These are phyloP conservation scores for Tolypocladium endophyticum DNA, from an alignment of 2,329 filamentous ascomycete species.

Conservation along the genomic window DNA sequence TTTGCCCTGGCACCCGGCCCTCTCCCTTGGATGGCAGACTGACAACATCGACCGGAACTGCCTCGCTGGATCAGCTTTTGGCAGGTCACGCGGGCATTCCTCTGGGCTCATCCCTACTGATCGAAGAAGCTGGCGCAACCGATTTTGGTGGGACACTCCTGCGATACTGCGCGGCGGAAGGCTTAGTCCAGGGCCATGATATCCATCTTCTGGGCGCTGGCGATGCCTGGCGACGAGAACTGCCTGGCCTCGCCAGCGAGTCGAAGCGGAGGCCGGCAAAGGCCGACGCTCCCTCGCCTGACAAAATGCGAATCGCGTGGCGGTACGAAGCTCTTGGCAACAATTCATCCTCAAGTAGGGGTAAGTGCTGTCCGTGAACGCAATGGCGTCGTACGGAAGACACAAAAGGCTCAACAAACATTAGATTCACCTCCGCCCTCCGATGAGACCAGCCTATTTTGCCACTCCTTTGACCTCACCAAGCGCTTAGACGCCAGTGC, in stretches of 20 bases:
- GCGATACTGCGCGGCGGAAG: constrained; percentile 86
- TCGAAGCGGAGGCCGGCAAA: constrained; percentile 26
- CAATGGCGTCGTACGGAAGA: background rate
- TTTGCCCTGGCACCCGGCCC: constrained; percentile 52
- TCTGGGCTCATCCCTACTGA: constrained; percentile 67
- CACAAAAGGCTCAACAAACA: background rate
- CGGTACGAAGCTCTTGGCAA: constrained; percentile 77
- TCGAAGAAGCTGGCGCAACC: constrained; percentile 86
- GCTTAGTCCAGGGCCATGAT: constrained; percentile 79
- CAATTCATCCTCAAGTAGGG: constrained; percentile 17
- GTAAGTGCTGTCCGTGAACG: background rate
- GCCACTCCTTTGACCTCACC: constrained; percentile 62
- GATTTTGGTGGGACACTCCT: constrained; percentile 82
- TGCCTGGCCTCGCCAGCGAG: constrained; percentile 58
- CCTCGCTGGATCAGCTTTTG: constrained; percentile 73
- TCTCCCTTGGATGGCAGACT: constrained; percentile 81
- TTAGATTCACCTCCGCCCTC: constrained; percentile 6
- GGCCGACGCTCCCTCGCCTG: constrained; percentile 33
- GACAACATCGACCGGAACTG: constrained; percentile 84
- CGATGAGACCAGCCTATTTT: constrained; percentile 36
- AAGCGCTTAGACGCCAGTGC: constrained; percentile 45
- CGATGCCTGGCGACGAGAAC: constrained; percentile 70
- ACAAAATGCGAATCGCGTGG: constrained; percentile 99
- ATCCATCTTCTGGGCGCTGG: constrained; percentile 76
- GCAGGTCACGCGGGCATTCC: constrained; percentile 80